Evolutionary conservation across 495 filamentous ascomycete genomes (phyloP), one percentile per base, ranked within the genome.

Genomic region (Penicillium tannophilum): DNA sequence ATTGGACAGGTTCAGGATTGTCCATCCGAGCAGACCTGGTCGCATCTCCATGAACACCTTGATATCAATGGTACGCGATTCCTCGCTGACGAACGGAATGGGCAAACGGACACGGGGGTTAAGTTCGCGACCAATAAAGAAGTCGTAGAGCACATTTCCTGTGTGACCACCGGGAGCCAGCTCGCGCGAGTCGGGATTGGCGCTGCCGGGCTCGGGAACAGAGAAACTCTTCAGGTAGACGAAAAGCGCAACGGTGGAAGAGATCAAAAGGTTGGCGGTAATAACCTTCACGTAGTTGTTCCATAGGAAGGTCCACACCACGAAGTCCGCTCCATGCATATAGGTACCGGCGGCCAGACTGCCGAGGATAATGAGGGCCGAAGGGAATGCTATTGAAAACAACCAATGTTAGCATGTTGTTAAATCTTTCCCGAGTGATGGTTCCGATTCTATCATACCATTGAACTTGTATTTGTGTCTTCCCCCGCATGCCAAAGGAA

Each of bases 51-150:
- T 90, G 67, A 86, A 97, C 49, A 86, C 80, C 75, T 97, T 97
- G 71, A 98, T 89, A 66, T 98, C 95, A 48, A 97, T 82, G 48
- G 88, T 87, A 11, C 76, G 72, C 6, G 77, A 73, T 4, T 64
- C 60, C 43, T 80, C 76, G 42, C 72, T 73, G 55, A 79, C 63
- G 62, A 90, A 89, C 20, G 94, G 78, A 52, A 93, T 69, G 3
- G 92, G 92, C 12, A 96, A 66, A 5, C 79, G 84, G 49, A 98
- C 72, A 30, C 92, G 92, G 8, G 95, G 93, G 76, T 98, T 98
- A 56, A 98, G 87, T 69, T 98, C 94, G 36, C 94, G 91, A 19
- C 94, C 94, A 62, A 98, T 98, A 77, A 91, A 98, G 82, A 90
- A 98, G 74, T 98, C 93, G 73, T 98, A 97, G 33, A 98, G 73